Evolutionary conservation across 2,329 filamentous ascomycete species (phyloP), one percentile per base, ranked within the genome.

Genomic region (Hymenoscyphus fraxineus): DNA sequence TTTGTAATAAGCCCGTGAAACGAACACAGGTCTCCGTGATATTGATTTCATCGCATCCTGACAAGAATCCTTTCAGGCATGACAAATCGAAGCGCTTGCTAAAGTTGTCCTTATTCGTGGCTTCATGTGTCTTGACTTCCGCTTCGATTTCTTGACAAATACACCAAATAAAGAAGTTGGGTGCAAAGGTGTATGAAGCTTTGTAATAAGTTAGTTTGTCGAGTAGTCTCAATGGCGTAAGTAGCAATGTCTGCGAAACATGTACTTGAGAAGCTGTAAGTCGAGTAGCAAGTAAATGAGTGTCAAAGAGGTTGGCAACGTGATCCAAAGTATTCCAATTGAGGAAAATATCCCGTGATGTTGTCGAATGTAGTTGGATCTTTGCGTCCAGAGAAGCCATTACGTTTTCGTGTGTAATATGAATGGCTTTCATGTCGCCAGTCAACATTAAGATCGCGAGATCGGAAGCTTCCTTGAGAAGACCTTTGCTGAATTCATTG

Each of bases 311-410:
- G 64, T 74, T 79, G 0, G 80, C 83, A 12, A 84, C 82, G 64
- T 86, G 84, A 65, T 86, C 83, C 6, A 85, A 73, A 0, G 77
- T 77, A 32, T 78, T 76, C 77, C 77, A 79, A 57, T 76, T 78
- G 19, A 79, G 60, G 39, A 75, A 71, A 56, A 70, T 31, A 72
- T 69, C 67, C 3, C 77, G 75, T 3, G 66, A 59, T 0, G 71
- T 71, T 1, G 74, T 73, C 6, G 74, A 66, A 60, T 76, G 73
- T 13, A 62, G 38, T 1, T 64, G 54, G 3, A 67, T 62, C 68
- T 84, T 84, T 22, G 79, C 80, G 1, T 63, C 10, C 12, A 81
- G 64, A 0, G 81, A 75, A 0, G 76, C 67, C 0, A 82, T 58
- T 0, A 84, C 67, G 68, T 84, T 81, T 0, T 65, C 60, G 62